Evolutionary conservation across 2,329 filamentous ascomycete species (phyloP), one percentile per base, ranked within the genome.

Genomic region (Fusarium decemcellulare): DNA sequence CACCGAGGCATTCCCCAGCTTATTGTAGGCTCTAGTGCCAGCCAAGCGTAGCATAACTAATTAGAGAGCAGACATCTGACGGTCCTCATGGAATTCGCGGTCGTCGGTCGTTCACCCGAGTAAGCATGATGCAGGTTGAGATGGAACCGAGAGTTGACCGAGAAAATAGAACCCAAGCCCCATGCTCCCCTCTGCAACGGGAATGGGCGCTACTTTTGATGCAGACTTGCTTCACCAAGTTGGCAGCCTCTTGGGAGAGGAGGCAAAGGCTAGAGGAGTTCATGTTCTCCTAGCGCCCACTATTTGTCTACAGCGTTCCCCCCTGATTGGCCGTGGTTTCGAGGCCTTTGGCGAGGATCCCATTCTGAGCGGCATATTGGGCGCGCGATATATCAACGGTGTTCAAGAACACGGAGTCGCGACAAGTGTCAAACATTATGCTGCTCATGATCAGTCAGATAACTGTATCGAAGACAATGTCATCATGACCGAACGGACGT

Each of bases 161-260:
- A 2, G 9, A 2, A 16, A 6, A 9, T 29, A 72, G 68, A 63
- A 61, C 39, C 18, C 91, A 89, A 29, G 84, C 77, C 5, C 79
- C 1, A 63, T 74, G 65, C 55, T 74, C 4, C 75, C 74, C 0
- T 76, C 70, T 9, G 77, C 74, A 9, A 77, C 74, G 18, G 73
- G 63, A 30, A 72, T 92, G 65, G 90, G 88, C 7, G 88, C 90
- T 12, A 90, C 89, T 9, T 92, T 89, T 83, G 88, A 92, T 69
- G 71, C 81, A 2, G 84, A 87, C 2, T 77, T 91, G n/a, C 82
- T 91, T 40, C 79, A 85, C 34, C 78, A 86, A 59, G 82, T 90
- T 15, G 90, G 90, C 9, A 79, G 82, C 16, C 79, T 89, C 14
- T 84, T 92, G 65, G 89, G 86, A 8, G 84, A 88, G 18, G 90